Evolutionary conservation across 2,329 filamentous ascomycete genomes (phyloP).

Genomic region (Stagonosporopsis cucurbitacearum): DNA sequence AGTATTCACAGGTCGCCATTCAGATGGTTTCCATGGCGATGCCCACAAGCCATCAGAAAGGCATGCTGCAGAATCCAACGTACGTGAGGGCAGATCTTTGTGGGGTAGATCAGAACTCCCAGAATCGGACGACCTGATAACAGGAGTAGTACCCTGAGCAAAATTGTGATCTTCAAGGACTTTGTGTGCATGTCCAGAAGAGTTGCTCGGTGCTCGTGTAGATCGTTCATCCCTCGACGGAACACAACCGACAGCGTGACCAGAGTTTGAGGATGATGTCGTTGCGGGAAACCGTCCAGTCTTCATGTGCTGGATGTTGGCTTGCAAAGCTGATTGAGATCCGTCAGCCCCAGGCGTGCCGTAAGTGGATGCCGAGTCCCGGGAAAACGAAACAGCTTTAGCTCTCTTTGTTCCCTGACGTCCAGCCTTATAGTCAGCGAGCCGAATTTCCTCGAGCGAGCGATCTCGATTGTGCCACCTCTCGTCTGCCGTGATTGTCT

Average conservation of each 20-base stretch:
- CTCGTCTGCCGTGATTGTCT: slow-evolving; percentile 18
- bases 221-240: background rate
- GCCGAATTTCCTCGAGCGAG: slow-evolving; percentile 28
- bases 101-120: background rate
- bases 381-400: background rate
- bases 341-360: background rate
- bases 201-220: background rate
- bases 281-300: background rate
- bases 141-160: background rate
- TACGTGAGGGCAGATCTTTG: background rate
- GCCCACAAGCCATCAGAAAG: background rate
- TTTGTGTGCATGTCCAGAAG: background rate
- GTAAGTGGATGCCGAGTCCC: background rate
- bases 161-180: background rate
- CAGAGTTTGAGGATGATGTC: background rate
- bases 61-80: background rate
- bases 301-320: background rate
- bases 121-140: background rate
- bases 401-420: slow-evolving; percentile 4
- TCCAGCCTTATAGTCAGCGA: slow-evolving; percentile 19
- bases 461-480: slow-evolving; percentile 4
- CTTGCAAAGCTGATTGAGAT: background rate
- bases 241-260: background rate
- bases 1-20: background rate
- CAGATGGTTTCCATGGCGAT: background rate